A percentile compares a stretch with the other conserved stretches of the same genome.
These are phyloP conservation scores for Populus simonii DNA, from an alignment of 345 rosid species.

Conservation along the genomic window DNA sequence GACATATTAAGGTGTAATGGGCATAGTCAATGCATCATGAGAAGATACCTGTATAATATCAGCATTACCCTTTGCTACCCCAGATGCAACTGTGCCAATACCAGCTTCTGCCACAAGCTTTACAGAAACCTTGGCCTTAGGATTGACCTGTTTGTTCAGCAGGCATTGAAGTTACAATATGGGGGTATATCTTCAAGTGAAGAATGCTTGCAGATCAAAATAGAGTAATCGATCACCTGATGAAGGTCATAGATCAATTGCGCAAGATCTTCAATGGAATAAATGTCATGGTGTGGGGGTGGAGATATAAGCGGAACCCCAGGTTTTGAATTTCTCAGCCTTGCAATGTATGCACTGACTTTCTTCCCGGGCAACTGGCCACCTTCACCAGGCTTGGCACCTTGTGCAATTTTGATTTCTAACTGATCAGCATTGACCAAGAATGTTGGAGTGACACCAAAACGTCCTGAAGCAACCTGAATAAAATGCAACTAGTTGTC, in stretches of 20 bases:
- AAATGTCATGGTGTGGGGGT: conserved; percentile 96
- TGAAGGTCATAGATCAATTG: conserved; percentile 96
- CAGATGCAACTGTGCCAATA: conserved; percentile 97
- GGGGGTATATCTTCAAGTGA: not conserved
- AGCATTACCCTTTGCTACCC: conserved; percentile 99
- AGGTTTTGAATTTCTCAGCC: conserved; percentile 93
- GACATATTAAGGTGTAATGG: not conserved
- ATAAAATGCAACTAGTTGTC: conserved; percentile 19
- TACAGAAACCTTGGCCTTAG: conserved; percentile 95
- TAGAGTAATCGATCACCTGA: conserved; percentile 57
- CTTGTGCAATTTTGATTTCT: conserved; percentile 99
- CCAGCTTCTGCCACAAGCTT: conserved; percentile 99
- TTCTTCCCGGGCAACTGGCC: conserved; percentile 98
- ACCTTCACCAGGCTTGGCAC: conserved; percentile 99
- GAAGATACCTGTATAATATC: conserved; percentile 81
- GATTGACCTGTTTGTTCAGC: conserved; percentile 63
- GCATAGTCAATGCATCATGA: conserved; percentile 1
- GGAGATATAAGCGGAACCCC: conserved; percentile 99
- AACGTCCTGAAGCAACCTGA: conserved; percentile 99
- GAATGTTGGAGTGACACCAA: conserved; percentile 98
- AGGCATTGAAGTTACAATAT: conserved; percentile 11
- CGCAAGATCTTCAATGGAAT: conserved; percentile 97
- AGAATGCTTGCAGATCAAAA: conserved; percentile 6
- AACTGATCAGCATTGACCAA: conserved; percentile 89
- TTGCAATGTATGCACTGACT: conserved; percentile 97